Evolutionary conservation across 2,329 filamentous ascomycete genomes (phyloP), one percentile per base, ranked within the genome.

Genomic region (Lachnellula cervina): DNA sequence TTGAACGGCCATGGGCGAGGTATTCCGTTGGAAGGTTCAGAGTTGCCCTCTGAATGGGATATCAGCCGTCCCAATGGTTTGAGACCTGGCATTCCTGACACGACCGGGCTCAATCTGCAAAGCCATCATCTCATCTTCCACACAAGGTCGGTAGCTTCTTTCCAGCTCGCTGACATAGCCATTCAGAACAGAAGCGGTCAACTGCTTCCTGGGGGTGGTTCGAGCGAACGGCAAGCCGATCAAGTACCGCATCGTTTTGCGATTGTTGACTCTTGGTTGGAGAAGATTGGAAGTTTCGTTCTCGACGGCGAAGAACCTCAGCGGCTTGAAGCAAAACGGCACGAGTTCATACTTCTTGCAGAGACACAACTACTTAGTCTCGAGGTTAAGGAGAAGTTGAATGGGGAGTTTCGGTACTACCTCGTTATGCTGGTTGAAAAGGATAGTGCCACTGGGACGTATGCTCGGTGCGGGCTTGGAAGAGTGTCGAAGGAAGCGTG

Each of bases 261-360:
- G 13, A 49, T 49, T 38, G 28, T 49, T 23, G 47, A 49, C 23
- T 19, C 28, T 38, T 49, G 47, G 28, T 38, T 37, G 14, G 2
- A n/a, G 14, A 38, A 49, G 13, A 23, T 37, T 37, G 47, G 47
- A 37, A 49, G 28, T 37, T n/a, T 49, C 9, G 35, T 38, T 37
- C 47, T 49, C 35, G 47, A 49, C n/a, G 47, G 47, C 47, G 32
- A 49, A 19, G 47, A 49, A 23, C 47, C 47, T 17, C 47, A 21
- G 35, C 47, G 14, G 47, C 47, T 49, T 23, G 16, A 49, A 19
- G 14, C 28, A 49, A 19, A 49, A 38, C 28, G 47, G 35, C 35
- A 49, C 17, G 47, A 49, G 47, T 49, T 49, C 23, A 11, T 49
- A 19, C 47, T 49, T 38, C 28, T 49, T 49, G 47, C 16, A 38